Evolutionary conservation across 2,329 filamentous ascomycete genomes (phyloP), one percentile per base, ranked within the genome.

Genomic region (Aspergillus uvarum): DNA sequence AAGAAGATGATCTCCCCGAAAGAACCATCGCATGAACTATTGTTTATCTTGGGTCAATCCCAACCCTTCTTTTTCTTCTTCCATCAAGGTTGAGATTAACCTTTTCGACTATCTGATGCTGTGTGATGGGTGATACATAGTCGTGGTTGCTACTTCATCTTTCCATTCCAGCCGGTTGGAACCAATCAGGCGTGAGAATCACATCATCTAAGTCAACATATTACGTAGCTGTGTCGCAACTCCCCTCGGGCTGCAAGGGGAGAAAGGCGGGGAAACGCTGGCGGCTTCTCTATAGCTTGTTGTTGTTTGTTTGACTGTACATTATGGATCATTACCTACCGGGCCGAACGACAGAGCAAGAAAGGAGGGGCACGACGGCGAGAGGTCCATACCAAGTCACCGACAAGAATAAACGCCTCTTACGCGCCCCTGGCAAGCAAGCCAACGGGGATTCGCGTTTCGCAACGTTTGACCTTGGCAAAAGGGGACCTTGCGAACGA

Each of bases 191-290:
- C 24, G 29, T 21, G 54, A 14, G n/a, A n/a, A 51, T 16, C n/a
- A 56, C n/a, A 44, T 21, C 10, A 35, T 19, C 5, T n/a, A 31
- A 16, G 48, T 50, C 26, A 11, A 32, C 42, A 24, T 42, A 44
- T 32, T 55, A 48, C 53, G 53, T 55, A 31, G 32, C 16, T 19
- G 51, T 54, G 44, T 35, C 22, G 35, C 51, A 38, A 50, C 38
- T 52, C 47, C 42, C 56, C 29, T 47, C 24, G 21, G 26, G 26
- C 56, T 54, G 56, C 22, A 58, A 53, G 50, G 22, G 26, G 7
- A 29, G 26, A 19, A 26, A 31, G n/a, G 56, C n/a, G 19, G 56
- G 10, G 35, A 8, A 29, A 3, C 26, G 26, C 26, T 29, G 26
- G 19, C 16, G 32, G 32, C 11, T 12, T 16, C 16, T 35, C 32